phyloP scores from a whole-genome alignment of 192 early-diverging fungal genomes.

The Funneliformis mosseae region DNA sequence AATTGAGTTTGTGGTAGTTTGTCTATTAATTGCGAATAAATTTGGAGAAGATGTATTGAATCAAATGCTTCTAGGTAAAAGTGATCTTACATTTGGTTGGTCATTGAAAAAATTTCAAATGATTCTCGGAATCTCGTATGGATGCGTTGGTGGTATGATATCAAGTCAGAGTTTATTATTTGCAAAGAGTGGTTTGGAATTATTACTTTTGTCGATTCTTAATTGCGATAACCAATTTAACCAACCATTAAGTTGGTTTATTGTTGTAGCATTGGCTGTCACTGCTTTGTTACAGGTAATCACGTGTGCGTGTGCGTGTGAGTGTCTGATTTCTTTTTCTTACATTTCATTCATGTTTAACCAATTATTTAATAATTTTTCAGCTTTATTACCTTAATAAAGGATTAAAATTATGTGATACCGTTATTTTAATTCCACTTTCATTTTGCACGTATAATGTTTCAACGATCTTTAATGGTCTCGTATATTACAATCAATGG shows the following conservation, averaged over 20 bases:
- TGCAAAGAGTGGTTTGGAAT: slow-evolving; percentile 77
- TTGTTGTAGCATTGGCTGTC: slow-evolving; percentile 58
- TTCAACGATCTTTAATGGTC: slow-evolving; percentile 71
- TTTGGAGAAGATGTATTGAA: slow-evolving; percentile 44
- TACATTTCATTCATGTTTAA: neutral
- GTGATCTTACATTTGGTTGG: slow-evolving; percentile 32
- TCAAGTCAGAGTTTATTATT: slow-evolving; percentile 74
- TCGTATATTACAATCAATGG: slow-evolving; percentile 82
- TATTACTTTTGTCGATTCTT: slow-evolving; percentile 62
- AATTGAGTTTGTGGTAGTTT: slow-evolving; percentile 52
- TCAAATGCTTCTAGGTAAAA: neutral
- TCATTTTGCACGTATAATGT: slow-evolving; percentile 77
- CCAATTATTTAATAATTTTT: neutral
- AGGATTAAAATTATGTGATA: slow-evolving; percentile 72
- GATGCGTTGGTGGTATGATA: slow-evolving; percentile 69
- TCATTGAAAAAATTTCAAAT: slow-evolving; percentile 41
- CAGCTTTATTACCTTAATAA: slow-evolving; percentile 81
- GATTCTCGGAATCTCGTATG: slow-evolving; percentile 63
- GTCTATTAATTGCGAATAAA: slow-evolving; percentile 51
- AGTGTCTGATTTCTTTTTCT: neutral
- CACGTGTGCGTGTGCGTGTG: too few relatives aligned
- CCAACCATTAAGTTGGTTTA: slow-evolving; percentile 67
- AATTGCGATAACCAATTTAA: slow-evolving; percentile 67
- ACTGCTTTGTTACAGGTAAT: slow-evolving; percentile 60
- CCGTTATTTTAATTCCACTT: slow-evolving; percentile 72